phyloP scores from a whole-genome alignment of 164 flowering plant genomes.

The Hamamelis virginiana region DNA sequence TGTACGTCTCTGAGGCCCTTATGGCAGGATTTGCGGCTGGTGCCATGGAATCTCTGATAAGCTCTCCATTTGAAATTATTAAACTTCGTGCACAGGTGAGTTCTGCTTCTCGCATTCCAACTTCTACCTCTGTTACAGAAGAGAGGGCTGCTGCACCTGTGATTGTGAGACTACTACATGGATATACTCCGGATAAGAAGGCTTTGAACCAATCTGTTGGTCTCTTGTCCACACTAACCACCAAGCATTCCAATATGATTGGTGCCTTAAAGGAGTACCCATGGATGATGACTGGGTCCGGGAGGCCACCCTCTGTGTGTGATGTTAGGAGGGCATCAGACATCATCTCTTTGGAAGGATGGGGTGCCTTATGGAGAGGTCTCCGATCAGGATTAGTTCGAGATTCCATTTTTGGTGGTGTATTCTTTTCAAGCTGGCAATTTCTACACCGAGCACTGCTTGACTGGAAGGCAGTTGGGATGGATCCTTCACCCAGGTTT shows the following conservation, averaged over 20 bases:
- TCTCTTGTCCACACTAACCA: slow-evolving; percentile 59
- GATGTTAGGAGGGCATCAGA: slow-evolving; percentile 54
- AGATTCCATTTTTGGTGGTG: slow-evolving; percentile 77
- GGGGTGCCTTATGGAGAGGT: slow-evolving; percentile 79
- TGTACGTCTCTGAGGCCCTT: slow-evolving; percentile 76
- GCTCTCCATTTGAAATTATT: slow-evolving; percentile 83
- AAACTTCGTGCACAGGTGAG: slow-evolving; percentile 84
- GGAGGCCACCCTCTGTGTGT: slow-evolving; percentile 66
- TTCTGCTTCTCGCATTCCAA: slow-evolving; percentile 51
- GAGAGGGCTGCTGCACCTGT: slow-evolving; percentile 34
- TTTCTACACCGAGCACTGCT: slow-evolving; percentile 74
- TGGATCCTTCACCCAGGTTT: slow-evolving; percentile 81
- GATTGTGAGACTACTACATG: slow-evolving; percentile 47
- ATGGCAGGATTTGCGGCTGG: slow-evolving; percentile 85
- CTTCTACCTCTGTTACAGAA: slow-evolving; percentile 26
- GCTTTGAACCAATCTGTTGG: slow-evolving; percentile 57
- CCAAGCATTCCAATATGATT: slow-evolving; percentile 52
- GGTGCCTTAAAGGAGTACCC: slow-evolving; percentile 74
- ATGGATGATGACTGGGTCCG: slow-evolving; percentile 97
- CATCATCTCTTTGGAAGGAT: slow-evolving; percentile 79
- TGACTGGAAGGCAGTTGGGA: slow-evolving; percentile 79
- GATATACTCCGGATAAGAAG: slow-evolving; percentile 54
- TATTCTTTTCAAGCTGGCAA: slow-evolving; percentile 87
- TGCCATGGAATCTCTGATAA: slow-evolving; percentile 56
- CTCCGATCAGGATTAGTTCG: slow-evolving; percentile 71